phyloP scores from a whole-genome alignment of 202 grass and related monocot genomes.

The Elaeis oleifera region DNA sequence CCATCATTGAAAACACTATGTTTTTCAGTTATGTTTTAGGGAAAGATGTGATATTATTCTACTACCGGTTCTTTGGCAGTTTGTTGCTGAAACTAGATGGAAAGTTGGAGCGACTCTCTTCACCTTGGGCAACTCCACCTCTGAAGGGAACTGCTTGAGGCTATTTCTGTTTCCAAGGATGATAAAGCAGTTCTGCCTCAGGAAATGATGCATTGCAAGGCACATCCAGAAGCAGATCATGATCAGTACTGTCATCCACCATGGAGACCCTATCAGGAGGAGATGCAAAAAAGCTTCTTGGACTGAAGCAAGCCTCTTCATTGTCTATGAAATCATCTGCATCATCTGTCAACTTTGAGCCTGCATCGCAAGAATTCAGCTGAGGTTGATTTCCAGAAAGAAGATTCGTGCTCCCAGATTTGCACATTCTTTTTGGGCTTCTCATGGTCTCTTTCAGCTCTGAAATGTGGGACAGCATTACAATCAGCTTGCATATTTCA shows the following conservation, averaged over 20 bases:
- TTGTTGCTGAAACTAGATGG: constrained; percentile 12
- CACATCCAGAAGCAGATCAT: constrained; percentile 13
- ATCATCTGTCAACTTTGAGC: background rate
- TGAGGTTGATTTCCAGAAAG: constrained; percentile 1
- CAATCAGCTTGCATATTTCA: background rate
- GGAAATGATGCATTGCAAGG: constrained; percentile 16
- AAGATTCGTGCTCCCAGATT: background rate
- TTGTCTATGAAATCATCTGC: constrained; percentile 2
- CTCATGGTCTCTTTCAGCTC: constrained; percentile 2
- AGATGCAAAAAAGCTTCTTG: constrained; percentile 9
- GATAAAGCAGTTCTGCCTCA: constrained; percentile 17
- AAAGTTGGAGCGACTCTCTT: background rate
- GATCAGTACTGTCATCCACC: constrained; percentile 11
- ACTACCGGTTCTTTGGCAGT: background rate
- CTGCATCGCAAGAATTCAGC: background rate
- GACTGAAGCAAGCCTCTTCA: constrained; percentile 15
- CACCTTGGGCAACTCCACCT: constrained; percentile 1
- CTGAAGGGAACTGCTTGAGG: background rate
- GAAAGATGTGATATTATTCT: background rate
- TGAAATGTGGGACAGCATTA: constrained; percentile 1
- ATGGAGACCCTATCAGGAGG: constrained; percentile 1
- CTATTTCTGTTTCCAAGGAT: constrained; percentile 10
- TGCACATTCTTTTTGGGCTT: constrained; percentile 17
- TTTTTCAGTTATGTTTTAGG: background rate
- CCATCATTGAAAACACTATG: constrained; percentile 2